Percentiles rank a stretch among this genome's conserved stretches.
These are phyloP conservation scores for Populus nigra DNA, from an alignment of 345 rosid species.

Conservation along the genomic window DNA sequence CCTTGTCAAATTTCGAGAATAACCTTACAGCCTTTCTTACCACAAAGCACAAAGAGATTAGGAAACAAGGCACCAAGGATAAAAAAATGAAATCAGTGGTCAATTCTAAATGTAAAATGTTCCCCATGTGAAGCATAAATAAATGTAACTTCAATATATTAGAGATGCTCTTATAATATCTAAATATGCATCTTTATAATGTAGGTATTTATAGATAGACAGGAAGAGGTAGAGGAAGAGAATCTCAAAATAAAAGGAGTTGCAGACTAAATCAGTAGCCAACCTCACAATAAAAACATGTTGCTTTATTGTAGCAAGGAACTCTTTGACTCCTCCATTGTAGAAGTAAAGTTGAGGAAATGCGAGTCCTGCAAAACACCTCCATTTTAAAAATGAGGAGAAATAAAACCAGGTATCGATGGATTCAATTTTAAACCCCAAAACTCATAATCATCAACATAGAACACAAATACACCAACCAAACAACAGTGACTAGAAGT, in stretches of 20 bases:
- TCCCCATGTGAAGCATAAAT: not conserved
- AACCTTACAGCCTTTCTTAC: not conserved
- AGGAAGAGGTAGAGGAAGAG: not conserved
- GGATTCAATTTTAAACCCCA: not conserved
- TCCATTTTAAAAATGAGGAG: conserved; percentile 11
- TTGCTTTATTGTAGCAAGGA: conserved; percentile 80
- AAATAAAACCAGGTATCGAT: not conserved
- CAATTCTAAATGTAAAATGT: not conserved
- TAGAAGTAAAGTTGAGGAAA: conserved; percentile 90
- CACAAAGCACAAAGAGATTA: not conserved
- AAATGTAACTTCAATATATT: not conserved
- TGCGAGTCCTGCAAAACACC: conserved; percentile 71
- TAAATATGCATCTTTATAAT: not conserved
- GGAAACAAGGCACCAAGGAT: not conserved
- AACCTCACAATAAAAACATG: conserved; percentile 85
- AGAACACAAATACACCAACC: not conserved
- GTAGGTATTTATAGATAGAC: not conserved
- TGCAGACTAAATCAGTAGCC: conserved; percentile 21
- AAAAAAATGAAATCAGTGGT: not conserved
- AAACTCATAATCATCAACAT: not conserved
- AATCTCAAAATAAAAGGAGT: not conserved
- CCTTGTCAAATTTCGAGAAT: not conserved
- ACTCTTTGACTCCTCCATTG: conserved; percentile 89
- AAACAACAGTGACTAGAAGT: not conserved
- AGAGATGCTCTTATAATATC: not conserved